Percentiles rank a stretch among this genome's conserved stretches.
phyloP scores from a whole-genome alignment of 2,329 filamentous ascomycete genomes.

The Ceratocystis papillata region DNA sequence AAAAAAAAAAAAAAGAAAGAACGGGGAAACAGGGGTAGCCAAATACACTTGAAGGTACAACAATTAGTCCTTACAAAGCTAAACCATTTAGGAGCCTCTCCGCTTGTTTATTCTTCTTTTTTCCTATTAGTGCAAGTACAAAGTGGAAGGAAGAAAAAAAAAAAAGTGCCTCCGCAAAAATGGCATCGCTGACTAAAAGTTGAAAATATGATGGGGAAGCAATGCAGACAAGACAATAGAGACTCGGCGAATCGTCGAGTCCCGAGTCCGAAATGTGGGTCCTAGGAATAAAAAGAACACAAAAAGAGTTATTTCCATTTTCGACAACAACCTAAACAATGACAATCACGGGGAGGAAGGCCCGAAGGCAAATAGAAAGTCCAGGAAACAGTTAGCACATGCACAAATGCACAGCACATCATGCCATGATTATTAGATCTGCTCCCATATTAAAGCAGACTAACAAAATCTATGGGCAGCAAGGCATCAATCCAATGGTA shows the following conservation, averaged over 20 bases:
- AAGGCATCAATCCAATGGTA: background rate
- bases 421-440: background rate
- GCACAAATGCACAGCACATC: background rate
- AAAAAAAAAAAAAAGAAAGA: background rate
- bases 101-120: background rate
- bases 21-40: no score
- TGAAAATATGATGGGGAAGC: background rate
- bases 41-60: background rate
- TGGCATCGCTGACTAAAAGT: background rate
- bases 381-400: background rate
- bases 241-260: constrained; percentile 1
- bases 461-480: background rate
- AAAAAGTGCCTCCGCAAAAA: background rate
- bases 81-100: background rate
- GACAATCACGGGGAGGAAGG: background rate
- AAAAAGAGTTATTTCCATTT: background rate
- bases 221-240: background rate
- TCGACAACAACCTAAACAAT: background rate
- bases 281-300: background rate
- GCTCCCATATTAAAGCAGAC: background rate
- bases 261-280: constrained; percentile 4
- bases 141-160: background rate
- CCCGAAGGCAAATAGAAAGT: background rate
- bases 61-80: background rate
- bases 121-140: background rate